phyloP scores from a whole-genome alignment of 805 yeast species.

The Wickerhamomyces chaumierensis region DNA sequence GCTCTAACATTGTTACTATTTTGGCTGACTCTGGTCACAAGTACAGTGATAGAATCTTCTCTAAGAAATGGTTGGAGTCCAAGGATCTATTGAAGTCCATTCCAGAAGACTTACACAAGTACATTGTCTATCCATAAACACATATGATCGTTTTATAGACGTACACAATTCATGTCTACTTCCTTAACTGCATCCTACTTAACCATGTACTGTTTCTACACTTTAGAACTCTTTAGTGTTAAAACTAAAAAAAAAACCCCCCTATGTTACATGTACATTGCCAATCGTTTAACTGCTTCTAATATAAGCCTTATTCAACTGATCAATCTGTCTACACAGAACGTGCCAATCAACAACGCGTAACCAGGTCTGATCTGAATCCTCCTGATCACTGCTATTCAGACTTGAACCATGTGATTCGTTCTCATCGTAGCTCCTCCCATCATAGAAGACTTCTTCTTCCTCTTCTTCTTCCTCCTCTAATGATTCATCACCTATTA shows the following conservation, averaged over 20 bases:
- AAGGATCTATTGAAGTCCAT: slow-evolving; percentile 56
- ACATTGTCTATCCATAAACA: slow-evolving; percentile 32
- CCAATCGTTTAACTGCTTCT: neutral
- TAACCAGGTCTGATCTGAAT: slow-evolving; percentile 14
- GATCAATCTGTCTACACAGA: slow-evolving; percentile 72
- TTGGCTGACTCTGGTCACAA: slow-evolving; percentile 86
- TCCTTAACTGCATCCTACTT: too few species aligned
- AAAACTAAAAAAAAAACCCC: neutral
- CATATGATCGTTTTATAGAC: too few species aligned
- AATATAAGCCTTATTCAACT: slow-evolving; percentile 43
- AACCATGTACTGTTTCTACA: too few species aligned
- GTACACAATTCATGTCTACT: too few species aligned
- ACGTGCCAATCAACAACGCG: slow-evolving; percentile 84
- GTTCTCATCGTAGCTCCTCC: slow-evolving; percentile 1
- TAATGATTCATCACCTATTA: slow-evolving; percentile 7
- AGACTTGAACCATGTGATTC: neutral
- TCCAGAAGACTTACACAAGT: slow-evolving; percentile 63
- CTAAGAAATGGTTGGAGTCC: slow-evolving; percentile 62
- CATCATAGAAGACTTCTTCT: slow-evolving; percentile 1
- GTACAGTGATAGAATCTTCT: slow-evolving; percentile 72
- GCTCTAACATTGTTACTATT: slow-evolving; percentile 76
- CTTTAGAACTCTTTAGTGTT: too few species aligned
- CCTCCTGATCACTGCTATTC: neutral
- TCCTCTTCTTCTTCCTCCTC: slow-evolving; percentile 7
- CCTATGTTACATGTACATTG: neutral